Evolutionary conservation across 345 rosid genomes (phyloP), one percentile per base, ranked within the genome.

Genomic region (Combretum micranthum): DNA sequence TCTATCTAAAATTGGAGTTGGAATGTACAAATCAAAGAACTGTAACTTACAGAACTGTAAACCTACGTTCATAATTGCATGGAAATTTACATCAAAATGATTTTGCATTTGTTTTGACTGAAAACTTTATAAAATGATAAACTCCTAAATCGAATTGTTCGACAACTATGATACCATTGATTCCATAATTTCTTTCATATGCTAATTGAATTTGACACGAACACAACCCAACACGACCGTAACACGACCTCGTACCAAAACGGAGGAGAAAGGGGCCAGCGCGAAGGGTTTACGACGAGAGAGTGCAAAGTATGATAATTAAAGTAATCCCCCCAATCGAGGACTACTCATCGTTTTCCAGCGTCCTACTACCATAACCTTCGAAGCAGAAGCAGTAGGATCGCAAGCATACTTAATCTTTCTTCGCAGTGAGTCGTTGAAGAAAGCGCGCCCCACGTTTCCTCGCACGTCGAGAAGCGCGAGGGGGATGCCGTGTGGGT

Each of bases 241-340:
- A 32, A 32, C 39, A n/a, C n/a, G 13, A 57, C 8, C 16, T 58
- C 15, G 16, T 15, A 81, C 95, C 91, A 92, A 55, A 68, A 59
- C 23, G 84, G 69, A 57, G 92, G 96, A 45, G 55, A 71, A 39
- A 66, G 67, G 3, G 96, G 98, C 96, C 98, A 92, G 49, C 62
- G 71, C 57, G 69, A 81, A 21, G 93, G 82, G 58, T 83, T n/a
- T 53, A 45, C 95, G 90, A 15, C 93, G 88, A 20, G 84, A 78
- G 63, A 80, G 80, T 25, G 96, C 16, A 88, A 65, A 0, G 90
- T 79, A 60, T 91, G 98, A 74, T 88, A 92, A 57, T 91, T 95
- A 14, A 88, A 88, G 79, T 86, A 91, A 44, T 92, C 98, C 61
- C 98, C 84, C 98, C 96, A 92, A 61, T 88, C 98, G 64, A 88